Evolutionary conservation across 129 eudicot species (phyloP), one percentile per base, ranked within the genome.

Genomic region (Apium graveolens): DNA sequence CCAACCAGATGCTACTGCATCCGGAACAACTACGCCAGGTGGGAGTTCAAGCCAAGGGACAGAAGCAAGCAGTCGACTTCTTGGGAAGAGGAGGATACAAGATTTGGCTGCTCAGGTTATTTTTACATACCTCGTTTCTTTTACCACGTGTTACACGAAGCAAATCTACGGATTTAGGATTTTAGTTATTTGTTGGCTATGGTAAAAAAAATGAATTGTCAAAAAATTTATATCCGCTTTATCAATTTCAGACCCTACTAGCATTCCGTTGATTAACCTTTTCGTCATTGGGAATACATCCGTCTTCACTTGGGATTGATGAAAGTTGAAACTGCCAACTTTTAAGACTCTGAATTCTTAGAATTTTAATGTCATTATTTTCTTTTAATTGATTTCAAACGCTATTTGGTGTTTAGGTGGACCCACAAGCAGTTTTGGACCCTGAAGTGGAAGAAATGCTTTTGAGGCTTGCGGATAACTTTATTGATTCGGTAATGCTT

Each of bases 11-110:
- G 96, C 93, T 63, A 91, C 98, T 79, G 96, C 85, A 71, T 94
- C 98, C 6, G 97, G 97, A 57, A 81, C 96, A 29, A 91, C 98
- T 62, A 91, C 98, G 14, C 96, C 98, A 8, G 98, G 97, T 68
- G 97, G 98, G 69, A 94, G 98, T 83, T 94, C 98, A 45, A 94
- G 96, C 78, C 98, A 87, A 80, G 98, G 98, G 76, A 91, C 97
- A 32, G 97, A 91, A 76, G 97, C 96, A 34, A 91, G 90, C 87
- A 94, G 91, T 84, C 98, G 91, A 82, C 86, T 91, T 71, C 91
- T 88, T 42, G 98, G 98, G 82, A 94, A 94, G 86, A 84, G 98
- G 84, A 91, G 85, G 85, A 94, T 94, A 55, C 96, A 88, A 78
- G 98, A 91, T 83, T 77, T 94, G 81, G 96, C 88, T 76, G 86